A percentile compares a stretch with the other conserved stretches of the same genome.
These are phyloP conservation scores for Gamsiella multidivaricata DNA, from an alignment of 192 early-diverging fungal species.

Conservation along the genomic window DNA sequence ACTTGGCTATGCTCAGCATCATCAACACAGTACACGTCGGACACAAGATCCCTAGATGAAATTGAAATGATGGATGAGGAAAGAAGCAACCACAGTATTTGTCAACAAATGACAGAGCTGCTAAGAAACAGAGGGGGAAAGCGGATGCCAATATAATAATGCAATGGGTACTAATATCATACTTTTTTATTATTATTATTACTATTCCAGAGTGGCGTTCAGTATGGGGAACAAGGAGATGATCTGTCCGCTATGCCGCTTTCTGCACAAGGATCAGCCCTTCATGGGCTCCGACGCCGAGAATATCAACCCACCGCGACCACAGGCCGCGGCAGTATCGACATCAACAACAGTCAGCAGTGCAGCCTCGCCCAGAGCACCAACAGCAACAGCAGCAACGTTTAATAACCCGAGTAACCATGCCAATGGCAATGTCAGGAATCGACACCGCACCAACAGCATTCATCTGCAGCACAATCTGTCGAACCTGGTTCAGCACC, in stretches of 20 bases:
- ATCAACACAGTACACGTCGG: no score
- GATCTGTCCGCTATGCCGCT: slow-evolving; percentile 50
- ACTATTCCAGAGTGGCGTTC: slow-evolving; percentile 33
- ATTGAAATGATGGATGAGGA: no score
- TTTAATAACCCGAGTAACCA: background rate
- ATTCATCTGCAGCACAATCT: slow-evolving; percentile 46
- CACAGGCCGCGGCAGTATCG: background rate
- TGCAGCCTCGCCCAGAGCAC: no score
- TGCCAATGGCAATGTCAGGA: slow-evolving; percentile 10
- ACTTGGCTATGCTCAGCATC: no score
- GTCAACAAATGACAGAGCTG: no score
- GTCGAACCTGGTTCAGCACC: slow-evolving; percentile 38
- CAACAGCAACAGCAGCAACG: slow-evolving; percentile 9
- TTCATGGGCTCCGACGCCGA: slow-evolving; percentile 40
- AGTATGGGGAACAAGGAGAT: slow-evolving; percentile 47
- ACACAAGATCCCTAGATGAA: no score
- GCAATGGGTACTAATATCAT: no score
- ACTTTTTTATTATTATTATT: background rate
- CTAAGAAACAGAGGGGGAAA: no score
- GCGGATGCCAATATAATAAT: no score
- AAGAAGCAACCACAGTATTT: no score
- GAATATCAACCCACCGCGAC: background rate
- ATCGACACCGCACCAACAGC: slow-evolving; percentile 37
- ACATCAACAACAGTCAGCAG: background rate
- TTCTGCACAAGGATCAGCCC: slow-evolving; percentile 49